phyloP scores from a whole-genome alignment of 768 basidiomycete species.

The Psilocybe cyanescens region DNA sequence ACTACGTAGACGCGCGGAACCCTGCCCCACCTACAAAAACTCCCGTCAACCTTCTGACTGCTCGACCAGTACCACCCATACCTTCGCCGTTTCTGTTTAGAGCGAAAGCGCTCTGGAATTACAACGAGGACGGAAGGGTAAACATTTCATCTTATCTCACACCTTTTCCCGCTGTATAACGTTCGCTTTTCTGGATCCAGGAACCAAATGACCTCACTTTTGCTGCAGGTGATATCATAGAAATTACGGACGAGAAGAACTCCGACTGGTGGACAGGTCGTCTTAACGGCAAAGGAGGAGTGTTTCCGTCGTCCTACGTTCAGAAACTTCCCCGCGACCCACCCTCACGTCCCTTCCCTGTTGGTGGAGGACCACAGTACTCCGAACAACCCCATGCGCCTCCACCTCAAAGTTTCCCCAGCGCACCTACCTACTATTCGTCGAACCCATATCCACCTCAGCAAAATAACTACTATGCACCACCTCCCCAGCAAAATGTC shows the following conservation, averaged over 20 bases:
- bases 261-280: constrained; percentile 89
- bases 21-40: constrained; percentile 5
- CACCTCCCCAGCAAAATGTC: constrained; percentile 16
- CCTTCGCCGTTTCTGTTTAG: constrained; percentile 33
- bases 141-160: constrained; percentile 9
- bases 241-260: constrained; percentile 74
- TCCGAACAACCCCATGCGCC: constrained; percentile 14
- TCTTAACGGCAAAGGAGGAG: constrained; percentile 59
- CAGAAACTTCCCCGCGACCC: constrained; percentile 44
- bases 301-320: constrained; percentile 79
- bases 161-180: neutral
- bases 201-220: constrained; percentile 78
- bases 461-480: constrained; percentile 15
- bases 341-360: neutral
- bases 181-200: constrained; percentile 36
- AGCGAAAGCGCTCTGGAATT: constrained; percentile 65
- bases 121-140: constrained; percentile 63
- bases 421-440: constrained; percentile 19
- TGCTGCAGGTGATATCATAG: constrained; percentile 71
- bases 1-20: constrained; percentile 1
- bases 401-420: constrained; percentile 17
- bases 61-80: constrained; percentile 19
- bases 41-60: constrained; percentile 14
- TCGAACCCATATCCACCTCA: constrained; percentile 25
- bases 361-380: constrained; percentile 2